Evolutionary conservation across 2,329 filamentous ascomycete genomes (phyloP).

Genomic region (Colletotrichum sp.): DNA sequence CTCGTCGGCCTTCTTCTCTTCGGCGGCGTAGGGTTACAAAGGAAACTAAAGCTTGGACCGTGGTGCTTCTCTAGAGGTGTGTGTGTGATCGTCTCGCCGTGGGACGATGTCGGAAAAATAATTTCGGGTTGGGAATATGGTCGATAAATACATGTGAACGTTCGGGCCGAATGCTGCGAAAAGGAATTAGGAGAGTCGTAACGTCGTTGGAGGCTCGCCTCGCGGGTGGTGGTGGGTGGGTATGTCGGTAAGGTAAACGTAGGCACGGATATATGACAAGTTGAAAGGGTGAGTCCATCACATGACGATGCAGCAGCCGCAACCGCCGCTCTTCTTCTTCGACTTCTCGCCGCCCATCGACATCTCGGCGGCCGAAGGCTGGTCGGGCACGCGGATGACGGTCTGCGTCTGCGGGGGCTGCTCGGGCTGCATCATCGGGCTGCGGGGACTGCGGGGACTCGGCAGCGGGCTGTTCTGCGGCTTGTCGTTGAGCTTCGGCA

Average conservation of each 20-base stretch:
- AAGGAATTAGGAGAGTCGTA: slow-evolving; percentile 23
- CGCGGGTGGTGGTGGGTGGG: slow-evolving; percentile 3
- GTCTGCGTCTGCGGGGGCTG: slow-evolving; percentile 24
- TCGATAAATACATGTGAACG: slow-evolving; percentile 21
- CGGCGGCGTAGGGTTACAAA: background rate
- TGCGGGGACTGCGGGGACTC: slow-evolving; percentile 49
- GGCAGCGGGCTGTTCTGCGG: slow-evolving; percentile 44
- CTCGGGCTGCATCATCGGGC: slow-evolving; percentile 35
- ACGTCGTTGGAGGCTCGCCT: slow-evolving; percentile 24
- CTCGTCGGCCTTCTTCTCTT: background rate
- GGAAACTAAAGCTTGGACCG: background rate
- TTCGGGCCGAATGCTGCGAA: slow-evolving; percentile 12
- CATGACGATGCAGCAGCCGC: slow-evolving; percentile 59
- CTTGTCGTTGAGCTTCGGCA: slow-evolving; percentile 62
- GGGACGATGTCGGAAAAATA: background rate
- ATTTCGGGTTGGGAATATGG: slow-evolving; percentile 5
- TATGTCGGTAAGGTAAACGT: background rate
- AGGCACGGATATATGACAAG: slow-evolving; percentile 2
- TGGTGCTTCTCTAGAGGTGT: slow-evolving; percentile 11
- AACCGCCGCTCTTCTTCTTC: slow-evolving; percentile 47
- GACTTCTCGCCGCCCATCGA: slow-evolving; percentile 26
- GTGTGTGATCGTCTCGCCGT: background rate
- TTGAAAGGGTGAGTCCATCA: slow-evolving; percentile 28
- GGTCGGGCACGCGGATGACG: slow-evolving; percentile 24
- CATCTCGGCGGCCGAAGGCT: slow-evolving; percentile 6